Evolutionary conservation across 163 green algal species (phyloP).

Genomic region (Prototheca wickerhamii): DNA sequence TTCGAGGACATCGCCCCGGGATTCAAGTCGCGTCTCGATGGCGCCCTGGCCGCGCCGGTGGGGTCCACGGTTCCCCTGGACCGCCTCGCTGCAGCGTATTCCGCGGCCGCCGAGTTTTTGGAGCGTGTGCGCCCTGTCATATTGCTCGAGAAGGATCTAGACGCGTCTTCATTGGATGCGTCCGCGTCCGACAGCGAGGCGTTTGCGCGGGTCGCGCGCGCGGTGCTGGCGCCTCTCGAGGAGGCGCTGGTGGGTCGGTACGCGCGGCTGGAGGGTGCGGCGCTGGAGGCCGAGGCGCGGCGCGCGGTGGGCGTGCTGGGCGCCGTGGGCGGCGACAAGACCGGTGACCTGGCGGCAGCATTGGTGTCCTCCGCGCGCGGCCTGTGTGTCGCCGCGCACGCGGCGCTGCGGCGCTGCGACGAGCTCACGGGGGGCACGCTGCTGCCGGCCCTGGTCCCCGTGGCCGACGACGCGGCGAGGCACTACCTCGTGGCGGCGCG

Average conservation of each 20-base stretch:
- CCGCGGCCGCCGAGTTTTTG: slow-evolving; percentile 5
- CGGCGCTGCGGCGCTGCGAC: slow-evolving; percentile 37
- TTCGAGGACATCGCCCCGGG: slow-evolving; percentile 23
- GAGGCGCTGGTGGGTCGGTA: background rate
- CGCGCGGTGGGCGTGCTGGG: background rate
- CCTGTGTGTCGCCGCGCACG: slow-evolving; percentile 12
- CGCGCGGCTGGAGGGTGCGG: background rate
- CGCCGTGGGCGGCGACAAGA: background rate
- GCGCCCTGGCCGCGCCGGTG: slow-evolving; percentile 15
- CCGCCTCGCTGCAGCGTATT: slow-evolving; percentile 12
- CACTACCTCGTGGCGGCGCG: slow-evolving; percentile 29
- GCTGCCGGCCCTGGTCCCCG: slow-evolving; percentile 22
- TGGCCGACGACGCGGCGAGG: slow-evolving; percentile 25
- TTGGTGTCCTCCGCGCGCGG: background rate
- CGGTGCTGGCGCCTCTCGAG: background rate
- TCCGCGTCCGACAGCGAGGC: too few relatives aligned
- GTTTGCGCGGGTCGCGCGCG: background rate
- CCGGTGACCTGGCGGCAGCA: background rate
- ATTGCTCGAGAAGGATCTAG: too few relatives aligned
- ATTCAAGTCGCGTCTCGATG: slow-evolving; percentile 26
- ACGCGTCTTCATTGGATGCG: too few relatives aligned
- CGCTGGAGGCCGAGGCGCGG: background rate
- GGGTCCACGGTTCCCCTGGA: slow-evolving; percentile 20
- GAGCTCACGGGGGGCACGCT: slow-evolving; percentile 26
- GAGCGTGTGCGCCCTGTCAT: background rate